Percentiles rank a stretch among this genome's conserved stretches.
Conservation (phyloP, 139 green algal genomes). For the Chlorella sp. region DNA sequence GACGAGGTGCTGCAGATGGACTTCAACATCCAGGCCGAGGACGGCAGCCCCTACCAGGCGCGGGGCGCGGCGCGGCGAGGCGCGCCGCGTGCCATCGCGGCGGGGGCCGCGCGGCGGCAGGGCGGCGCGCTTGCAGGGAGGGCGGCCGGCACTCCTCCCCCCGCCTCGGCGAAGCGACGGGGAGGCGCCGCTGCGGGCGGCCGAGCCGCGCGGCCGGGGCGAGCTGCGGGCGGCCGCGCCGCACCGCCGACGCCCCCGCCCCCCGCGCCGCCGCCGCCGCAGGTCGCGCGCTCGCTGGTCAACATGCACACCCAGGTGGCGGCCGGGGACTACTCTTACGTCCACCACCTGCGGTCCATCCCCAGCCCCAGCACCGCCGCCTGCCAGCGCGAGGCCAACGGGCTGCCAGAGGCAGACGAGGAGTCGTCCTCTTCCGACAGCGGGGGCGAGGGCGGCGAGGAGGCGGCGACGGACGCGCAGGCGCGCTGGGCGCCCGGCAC, state of each 20-base stretch:
- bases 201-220: no score
- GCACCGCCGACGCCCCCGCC: no score
- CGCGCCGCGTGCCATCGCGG: not conserved
- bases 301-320: slow-evolving; percentile 53
- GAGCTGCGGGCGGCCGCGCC: no score
- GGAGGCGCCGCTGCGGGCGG: no score
- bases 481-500: not conserved
- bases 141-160: no score
- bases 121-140: no score
- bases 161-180: no score
- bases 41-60: slow-evolving; percentile 49
- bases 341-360: slow-evolving; percentile 15
- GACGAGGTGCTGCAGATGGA: slow-evolving; percentile 44
- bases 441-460: not conserved
- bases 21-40: slow-evolving; percentile 49
- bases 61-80: not conserved
- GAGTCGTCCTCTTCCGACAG: slow-evolving; percentile 21
- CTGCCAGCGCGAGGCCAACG: slow-evolving; percentile 7
- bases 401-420: slow-evolving; percentile 11
- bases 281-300: slow-evolving; percentile 39
- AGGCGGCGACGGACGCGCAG: slow-evolving; percentile 28
- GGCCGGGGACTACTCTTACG: slow-evolving; percentile 32
- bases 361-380: not conserved
- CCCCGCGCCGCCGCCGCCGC: no score
- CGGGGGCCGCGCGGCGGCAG: no score